phyloP scores from a whole-genome alignment of 2,329 filamentous ascomycete genomes.

The Fusarium torulosum region DNA sequence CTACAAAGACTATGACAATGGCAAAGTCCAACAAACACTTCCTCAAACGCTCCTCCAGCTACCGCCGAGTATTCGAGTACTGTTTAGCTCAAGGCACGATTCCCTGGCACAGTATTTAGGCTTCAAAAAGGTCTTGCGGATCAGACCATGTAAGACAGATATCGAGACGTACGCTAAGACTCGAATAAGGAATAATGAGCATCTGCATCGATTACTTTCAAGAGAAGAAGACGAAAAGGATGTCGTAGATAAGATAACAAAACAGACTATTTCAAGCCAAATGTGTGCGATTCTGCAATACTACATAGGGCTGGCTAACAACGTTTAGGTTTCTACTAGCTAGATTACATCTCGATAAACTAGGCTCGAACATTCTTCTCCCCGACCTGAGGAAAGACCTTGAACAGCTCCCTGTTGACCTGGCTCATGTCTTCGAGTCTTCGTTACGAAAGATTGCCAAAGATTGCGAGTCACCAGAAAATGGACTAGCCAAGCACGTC shows the following conservation, averaged over 20 bases:
- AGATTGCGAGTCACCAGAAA: neutral
- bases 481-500: neutral
- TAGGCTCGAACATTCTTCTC: neutral
- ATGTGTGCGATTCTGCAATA: neutral
- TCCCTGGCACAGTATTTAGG: neutral
- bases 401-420: neutral
- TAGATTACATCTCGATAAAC: neutral
- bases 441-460: neutral
- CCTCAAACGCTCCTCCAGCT: neutral
- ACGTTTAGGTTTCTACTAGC: neutral
- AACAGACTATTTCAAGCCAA: neutral
- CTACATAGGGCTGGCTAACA: neutral
- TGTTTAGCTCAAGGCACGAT: neutral
- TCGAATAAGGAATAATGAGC: neutral
- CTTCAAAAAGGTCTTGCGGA: neutral
- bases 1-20: neutral
- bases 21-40: neutral
- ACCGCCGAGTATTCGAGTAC: neutral
- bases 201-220: neutral
- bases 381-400: neutral
- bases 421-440: neutral
- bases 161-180: neutral
- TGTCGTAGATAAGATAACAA: neutral
- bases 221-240: neutral
- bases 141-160: neutral